phyloP scores from a whole-genome alignment of 352 stramenopile species.

The Phytophthora rubi region DNA sequence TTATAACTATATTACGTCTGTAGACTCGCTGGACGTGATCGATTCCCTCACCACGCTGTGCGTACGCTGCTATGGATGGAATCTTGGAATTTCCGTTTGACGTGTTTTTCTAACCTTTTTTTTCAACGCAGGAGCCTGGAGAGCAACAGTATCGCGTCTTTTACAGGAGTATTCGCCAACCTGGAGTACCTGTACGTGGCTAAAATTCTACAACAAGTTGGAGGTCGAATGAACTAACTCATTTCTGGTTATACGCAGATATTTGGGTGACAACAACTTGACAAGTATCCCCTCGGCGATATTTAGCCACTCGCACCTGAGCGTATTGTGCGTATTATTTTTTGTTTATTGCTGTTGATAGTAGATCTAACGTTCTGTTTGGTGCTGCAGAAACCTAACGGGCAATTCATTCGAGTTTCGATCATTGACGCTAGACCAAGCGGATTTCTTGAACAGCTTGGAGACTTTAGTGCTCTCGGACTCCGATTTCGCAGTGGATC shows the following conservation, averaged over 20 bases:
- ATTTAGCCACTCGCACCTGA: constrained; percentile 52
- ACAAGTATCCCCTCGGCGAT: constrained; percentile 49
- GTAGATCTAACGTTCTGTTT: constrained; percentile 2
- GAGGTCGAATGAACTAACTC: neutral
- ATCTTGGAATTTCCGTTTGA: neutral
- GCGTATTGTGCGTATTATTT: constrained; percentile 38
- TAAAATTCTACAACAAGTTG: neutral
- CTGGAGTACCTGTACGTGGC: constrained; percentile 48
- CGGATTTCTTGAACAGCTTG: constrained; percentile 38
- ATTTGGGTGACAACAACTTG: constrained; percentile 58
- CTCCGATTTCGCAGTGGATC: constrained; percentile 39
- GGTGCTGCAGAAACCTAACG: constrained; percentile 29
- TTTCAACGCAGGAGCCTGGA: constrained; percentile 44
- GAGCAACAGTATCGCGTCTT: constrained; percentile 64
- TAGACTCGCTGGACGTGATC: constrained; percentile 27
- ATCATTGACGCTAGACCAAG: constrained; percentile 43
- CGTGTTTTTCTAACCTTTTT: neutral
- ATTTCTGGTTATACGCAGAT: constrained; percentile 6
- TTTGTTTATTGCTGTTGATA: neutral
- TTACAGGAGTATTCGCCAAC: constrained; percentile 55
- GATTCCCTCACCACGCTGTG: constrained; percentile 34
- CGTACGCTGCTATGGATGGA: neutral
- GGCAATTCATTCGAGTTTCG: constrained; percentile 44
- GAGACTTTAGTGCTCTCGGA: constrained; percentile 34
- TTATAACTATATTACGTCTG: constrained; percentile 40